These are phyloP conservation scores for Blepharisma japonicum DNA, from an alignment of 73 alveolate genomes.

Conservation along the genomic window DNA sequence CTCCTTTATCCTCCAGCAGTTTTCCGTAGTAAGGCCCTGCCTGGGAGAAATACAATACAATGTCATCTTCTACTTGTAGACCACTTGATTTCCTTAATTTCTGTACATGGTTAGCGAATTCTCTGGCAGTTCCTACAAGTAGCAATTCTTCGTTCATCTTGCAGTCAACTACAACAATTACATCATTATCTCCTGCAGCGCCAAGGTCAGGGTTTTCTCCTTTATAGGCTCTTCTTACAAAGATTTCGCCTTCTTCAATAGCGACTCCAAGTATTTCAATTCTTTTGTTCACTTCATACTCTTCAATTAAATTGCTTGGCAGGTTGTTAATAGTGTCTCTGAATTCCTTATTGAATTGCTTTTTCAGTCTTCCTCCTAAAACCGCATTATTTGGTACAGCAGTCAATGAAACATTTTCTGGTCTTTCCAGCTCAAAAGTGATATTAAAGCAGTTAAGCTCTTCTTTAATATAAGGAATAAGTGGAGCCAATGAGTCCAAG, in stretches of 20 bases:
- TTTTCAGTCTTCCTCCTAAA: slow-evolving; percentile 71
- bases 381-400: slow-evolving; percentile 77
- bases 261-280: slow-evolving; percentile 69
- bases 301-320: slow-evolving; percentile 55
- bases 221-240: slow-evolving; percentile 69
- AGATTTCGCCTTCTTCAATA: slow-evolving; percentile 44
- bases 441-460: slow-evolving; percentile 86
- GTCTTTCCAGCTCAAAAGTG: slow-evolving; percentile 64
- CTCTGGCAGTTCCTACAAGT: slow-evolving; percentile 82
- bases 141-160: slow-evolving; percentile 72
- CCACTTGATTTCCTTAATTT: slow-evolving; percentile 91
- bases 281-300: slow-evolving; percentile 60
- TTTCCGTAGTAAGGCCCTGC: slow-evolving; percentile 6
- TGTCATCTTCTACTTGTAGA: slow-evolving; percentile 79
- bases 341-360: slow-evolving; percentile 61
- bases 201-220: slow-evolving; percentile 66
- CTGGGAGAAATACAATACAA: slow-evolving; percentile 53
- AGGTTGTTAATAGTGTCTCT: slow-evolving; percentile 58
- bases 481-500: slow-evolving; percentile 61
- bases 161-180: slow-evolving; percentile 71
- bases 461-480: slow-evolving; percentile 79
- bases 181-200: slow-evolving; percentile 66
- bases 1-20: background rate
- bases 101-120: slow-evolving; percentile 82
- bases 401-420: slow-evolving; percentile 63